Evolutionary conservation across 352 stramenopile species (phyloP).

Genomic region (Pythium sp.): DNA sequence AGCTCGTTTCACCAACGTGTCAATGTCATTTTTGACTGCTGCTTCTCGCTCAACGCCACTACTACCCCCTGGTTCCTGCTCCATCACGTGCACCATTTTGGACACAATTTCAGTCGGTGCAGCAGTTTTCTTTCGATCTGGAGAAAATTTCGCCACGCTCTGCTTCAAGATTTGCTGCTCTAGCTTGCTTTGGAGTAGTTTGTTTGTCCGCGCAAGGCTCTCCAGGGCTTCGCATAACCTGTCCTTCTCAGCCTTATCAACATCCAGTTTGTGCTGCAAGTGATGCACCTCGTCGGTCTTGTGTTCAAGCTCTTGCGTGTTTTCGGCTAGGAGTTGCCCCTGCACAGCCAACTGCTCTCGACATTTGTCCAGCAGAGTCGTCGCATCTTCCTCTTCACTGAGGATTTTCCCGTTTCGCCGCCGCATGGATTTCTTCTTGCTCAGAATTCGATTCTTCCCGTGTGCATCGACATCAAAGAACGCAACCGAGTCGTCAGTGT

Average conservation of each 20-base stretch:
- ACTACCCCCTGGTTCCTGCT: not conserved
- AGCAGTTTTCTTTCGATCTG: slow-evolving; percentile 24
- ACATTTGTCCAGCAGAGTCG: slow-evolving; percentile 33
- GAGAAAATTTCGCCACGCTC: slow-evolving; percentile 27
- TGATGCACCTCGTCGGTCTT: slow-evolving; percentile 43
- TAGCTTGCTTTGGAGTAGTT: slow-evolving; percentile 51
- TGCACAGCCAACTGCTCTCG: slow-evolving; percentile 54
- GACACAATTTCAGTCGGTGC: slow-evolving; percentile 1
- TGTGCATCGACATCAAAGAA: slow-evolving; percentile 57
- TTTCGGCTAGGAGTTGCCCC: slow-evolving; percentile 50
- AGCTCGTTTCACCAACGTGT: slow-evolving; percentile 9
- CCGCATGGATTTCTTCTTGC: slow-evolving; percentile 48
- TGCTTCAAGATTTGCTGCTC: slow-evolving; percentile 73
- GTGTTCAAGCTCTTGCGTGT: slow-evolving; percentile 59
- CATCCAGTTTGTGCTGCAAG: slow-evolving; percentile 34
- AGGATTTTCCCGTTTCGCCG: slow-evolving; percentile 32
- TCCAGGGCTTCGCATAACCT: slow-evolving; percentile 40
- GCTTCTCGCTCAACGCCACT: not conserved
- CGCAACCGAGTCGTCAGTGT: slow-evolving; percentile 28
- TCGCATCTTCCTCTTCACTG: slow-evolving; percentile 30
- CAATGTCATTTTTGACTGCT: not conserved
- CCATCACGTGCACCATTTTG: not conserved
- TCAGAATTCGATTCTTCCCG: slow-evolving; percentile 32
- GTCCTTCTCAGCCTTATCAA: slow-evolving; percentile 29
- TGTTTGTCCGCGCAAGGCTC: slow-evolving; percentile 58